Evolutionary conservation across 1,284 basidiomycete genomes (phyloP).

Genomic region (Tylopilus sp.): DNA sequence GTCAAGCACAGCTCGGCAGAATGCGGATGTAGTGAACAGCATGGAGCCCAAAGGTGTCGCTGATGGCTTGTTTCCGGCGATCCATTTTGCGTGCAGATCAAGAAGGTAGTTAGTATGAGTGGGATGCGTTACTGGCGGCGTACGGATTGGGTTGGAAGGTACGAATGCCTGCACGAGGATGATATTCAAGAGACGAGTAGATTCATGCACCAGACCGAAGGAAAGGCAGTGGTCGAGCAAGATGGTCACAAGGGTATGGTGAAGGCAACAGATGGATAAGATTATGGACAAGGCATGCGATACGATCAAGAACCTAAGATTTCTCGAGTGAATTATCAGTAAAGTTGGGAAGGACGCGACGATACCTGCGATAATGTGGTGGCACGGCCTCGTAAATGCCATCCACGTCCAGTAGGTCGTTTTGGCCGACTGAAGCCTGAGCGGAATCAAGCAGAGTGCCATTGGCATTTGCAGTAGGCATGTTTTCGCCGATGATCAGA

Average conservation of each 20-base stretch:
- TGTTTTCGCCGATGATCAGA: slow-evolving; percentile 43
- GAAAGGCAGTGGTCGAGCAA: slow-evolving; percentile 48
- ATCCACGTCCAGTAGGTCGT: slow-evolving; percentile 36
- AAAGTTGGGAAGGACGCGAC: not conserved
- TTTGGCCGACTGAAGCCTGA: slow-evolving; percentile 27
- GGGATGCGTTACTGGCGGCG: slow-evolving; percentile 38
- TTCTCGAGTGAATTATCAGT: slow-evolving; percentile 6
- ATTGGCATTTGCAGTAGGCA: slow-evolving; percentile 31
- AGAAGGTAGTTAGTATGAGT: slow-evolving; percentile 42
- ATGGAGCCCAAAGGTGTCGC: not conserved
- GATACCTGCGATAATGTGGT: slow-evolving; percentile 45
- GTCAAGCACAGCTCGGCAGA: slow-evolving; percentile 23
- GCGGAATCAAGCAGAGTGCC: slow-evolving; percentile 23
- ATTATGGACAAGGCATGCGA: slow-evolving; percentile 51
- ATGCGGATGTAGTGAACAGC: slow-evolving; percentile 30
- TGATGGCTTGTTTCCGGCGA: slow-evolving; percentile 6
- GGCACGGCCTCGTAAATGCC: slow-evolving; percentile 51
- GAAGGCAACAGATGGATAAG: slow-evolving; percentile 41
- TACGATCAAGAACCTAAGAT: slow-evolving; percentile 43
- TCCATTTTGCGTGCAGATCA: slow-evolving; percentile 37
- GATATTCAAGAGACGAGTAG: slow-evolving; percentile 42
- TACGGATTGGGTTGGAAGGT: slow-evolving; percentile 15
- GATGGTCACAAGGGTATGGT: slow-evolving; percentile 44
- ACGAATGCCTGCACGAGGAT: slow-evolving; percentile 35
- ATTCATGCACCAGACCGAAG: slow-evolving; percentile 41